A percentile compares a stretch with the other conserved stretches of the same genome.
Conservation (phyloP, 2,329 filamentous ascomycete species). For the Polychaeton citri region DNA sequence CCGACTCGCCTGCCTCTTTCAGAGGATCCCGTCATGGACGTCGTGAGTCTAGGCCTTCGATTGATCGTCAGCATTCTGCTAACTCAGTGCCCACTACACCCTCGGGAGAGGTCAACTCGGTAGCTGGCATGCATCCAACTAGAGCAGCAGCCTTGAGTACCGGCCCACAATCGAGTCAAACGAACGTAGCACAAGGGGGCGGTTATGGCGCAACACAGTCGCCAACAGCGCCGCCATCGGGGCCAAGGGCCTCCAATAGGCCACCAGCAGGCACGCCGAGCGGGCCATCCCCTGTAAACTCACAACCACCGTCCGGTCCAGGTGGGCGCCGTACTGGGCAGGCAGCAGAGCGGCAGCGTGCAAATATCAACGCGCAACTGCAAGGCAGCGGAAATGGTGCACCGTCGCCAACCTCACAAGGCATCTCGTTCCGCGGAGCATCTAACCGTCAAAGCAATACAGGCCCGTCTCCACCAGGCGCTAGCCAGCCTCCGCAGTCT, state of each 20-base stretch:
- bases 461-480: not conserved
- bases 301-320: not conserved
- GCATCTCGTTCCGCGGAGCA: not conserved
- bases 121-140: not conserved
- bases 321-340: not conserved
- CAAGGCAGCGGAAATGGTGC: slow-evolving; percentile 7
- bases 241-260: not conserved
- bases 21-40: not conserved
- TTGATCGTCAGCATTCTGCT: not conserved
- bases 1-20: not conserved
- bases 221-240: not conserved
- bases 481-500: not conserved
- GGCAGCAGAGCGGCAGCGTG: slow-evolving; percentile 9
- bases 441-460: not conserved
- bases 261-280: not conserved
- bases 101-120: not conserved
- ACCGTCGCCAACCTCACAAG: not conserved
- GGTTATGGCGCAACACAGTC: not conserved
- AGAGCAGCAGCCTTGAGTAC: not conserved
- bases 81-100: not conserved
- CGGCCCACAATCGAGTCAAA: not conserved
- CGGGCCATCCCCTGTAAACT: not conserved
- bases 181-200: not conserved
- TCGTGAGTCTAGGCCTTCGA: not conserved
- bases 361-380: slow-evolving; percentile 16